Percentiles rank a stretch among this genome's conserved stretches.
Evolutionary conservation across 495 filamentous ascomycete genomes (phyloP).

Genomic region (Sordaria brevicollis): DNA sequence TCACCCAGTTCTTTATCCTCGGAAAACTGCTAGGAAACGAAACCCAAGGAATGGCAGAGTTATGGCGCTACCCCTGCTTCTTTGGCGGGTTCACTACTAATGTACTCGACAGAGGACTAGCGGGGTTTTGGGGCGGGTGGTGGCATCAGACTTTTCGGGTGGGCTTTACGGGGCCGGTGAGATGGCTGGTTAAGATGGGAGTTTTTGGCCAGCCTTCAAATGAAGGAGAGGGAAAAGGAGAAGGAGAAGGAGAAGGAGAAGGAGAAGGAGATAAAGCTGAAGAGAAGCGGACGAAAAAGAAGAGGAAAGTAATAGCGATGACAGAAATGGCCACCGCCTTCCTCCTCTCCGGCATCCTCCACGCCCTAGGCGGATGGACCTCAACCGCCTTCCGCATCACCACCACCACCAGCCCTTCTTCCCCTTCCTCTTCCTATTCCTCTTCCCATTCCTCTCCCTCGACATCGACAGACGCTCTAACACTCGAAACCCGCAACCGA

Average conservation of each 20-base stretch:
- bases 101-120: conserved; percentile 55
- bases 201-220: too few relatives aligned
- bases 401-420: neutral
- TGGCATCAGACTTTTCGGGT: conserved; percentile 85
- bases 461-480: neutral
- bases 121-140: conserved; percentile 72
- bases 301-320: neutral
- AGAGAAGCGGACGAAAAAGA: neutral
- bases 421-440: too few relatives aligned
- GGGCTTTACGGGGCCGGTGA: conserved; percentile 50
- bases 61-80: conserved; percentile 56
- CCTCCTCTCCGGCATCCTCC: conserved; percentile 47
- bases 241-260: neutral
- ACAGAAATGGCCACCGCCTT: conserved; percentile 40
- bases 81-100: conserved; percentile 44
- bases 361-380: conserved; percentile 47
- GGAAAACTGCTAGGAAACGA: conserved; percentile 32
- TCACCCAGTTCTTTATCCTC: conserved; percentile 42
- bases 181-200: conserved; percentile 30
- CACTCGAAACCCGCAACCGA: conserved; percentile 16
- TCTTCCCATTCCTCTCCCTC: too few relatives aligned
- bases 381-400: conserved; percentile 8
- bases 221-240: neutral
- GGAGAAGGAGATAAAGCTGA: neutral
- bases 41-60: conserved; percentile 13